Base-by-base conservation (phyloP, 2,329 filamentous ascomycete genomes). In the Acrodontium crateriforme region DNA sequence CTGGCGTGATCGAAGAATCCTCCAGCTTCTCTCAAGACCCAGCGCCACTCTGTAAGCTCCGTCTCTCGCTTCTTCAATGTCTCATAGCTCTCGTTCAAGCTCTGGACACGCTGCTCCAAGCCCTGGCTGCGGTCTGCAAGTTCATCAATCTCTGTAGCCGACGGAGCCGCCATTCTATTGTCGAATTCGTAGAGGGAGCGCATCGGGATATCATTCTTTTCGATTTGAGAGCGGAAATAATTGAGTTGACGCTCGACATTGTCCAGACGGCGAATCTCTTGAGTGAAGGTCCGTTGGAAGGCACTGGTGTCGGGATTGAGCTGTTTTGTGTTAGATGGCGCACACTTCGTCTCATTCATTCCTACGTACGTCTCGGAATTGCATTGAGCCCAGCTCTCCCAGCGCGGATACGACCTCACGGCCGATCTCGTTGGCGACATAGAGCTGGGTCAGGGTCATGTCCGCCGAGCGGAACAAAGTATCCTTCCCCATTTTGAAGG, bases 391-490 rank as follows among this genome's bases (percentile, higher is more conserved):
- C 50, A 98, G 72, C 69, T 98, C 89, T 53, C 89, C 89, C 41
- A 98, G 67, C 31, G 87, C 87, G 53, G 85, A 93, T 39, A 95
- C 85, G 47, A 94, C 87, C 65, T 98, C 91, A 53, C 89, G 76
- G 47, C 89, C 87, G 46, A 98, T 95, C 68, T 98, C 89, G 56
- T 94, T 95, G 52, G 89, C 83, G 50, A 98, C 91, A 63, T 95
- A 98, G 52, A 98, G 78, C 75, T 98, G 89, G 52, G 92, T 92
- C 78, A 98, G 78, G 70, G 84, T 94, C 89, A 98, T 98, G 61
- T 94, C 82, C 81, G 84, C 82, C 56, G 89, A 98, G 71, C 91
- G 87, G 76, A 98, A 95, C 67, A 94, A 81, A 60, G 85, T 93
- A 64, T 95, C 84, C 63, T 82, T 60, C 59, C 65, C 70, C 72